Conservation (phyloP, 352 stramenopile genomes). For the Pythium vanterpoolii region DNA sequence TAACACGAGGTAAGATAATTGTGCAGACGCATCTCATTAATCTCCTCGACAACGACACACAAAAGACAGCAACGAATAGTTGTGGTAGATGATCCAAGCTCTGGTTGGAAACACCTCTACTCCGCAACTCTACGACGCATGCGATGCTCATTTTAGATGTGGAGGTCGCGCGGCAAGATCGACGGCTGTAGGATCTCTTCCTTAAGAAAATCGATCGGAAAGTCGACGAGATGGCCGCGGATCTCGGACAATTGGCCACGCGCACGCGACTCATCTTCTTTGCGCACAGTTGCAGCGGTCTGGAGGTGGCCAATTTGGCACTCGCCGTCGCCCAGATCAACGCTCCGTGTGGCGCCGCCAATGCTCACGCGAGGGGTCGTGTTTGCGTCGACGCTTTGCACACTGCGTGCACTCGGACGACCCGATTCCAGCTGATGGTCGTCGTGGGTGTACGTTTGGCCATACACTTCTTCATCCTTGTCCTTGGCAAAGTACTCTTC, state of each 20-base stretch:
- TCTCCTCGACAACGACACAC: not conserved
- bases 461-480: conserved; percentile 32
- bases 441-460: conserved; percentile 37
- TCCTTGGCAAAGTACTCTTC: conserved; percentile 78
- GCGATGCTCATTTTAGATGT: conserved; percentile 54
- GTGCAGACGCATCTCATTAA: not conserved
- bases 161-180: conserved; percentile 76
- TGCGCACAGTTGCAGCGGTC: conserved; percentile 77
- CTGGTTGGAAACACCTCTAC: no score
- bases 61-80: not conserved
- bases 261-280: conserved; percentile 68
- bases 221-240: conserved; percentile 81
- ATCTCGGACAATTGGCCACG: conserved; percentile 78
- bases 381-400: conserved; percentile 30
- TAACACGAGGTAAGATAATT: not conserved
- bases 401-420: conserved; percentile 35
- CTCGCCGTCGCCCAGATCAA: conserved; percentile 47
- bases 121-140: not conserved
- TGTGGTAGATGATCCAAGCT: not conserved
- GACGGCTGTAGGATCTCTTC: conserved; percentile 84
- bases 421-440: conserved; percentile 61
- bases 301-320: conserved; percentile 84
- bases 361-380: conserved; percentile 10
- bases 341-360: conserved; percentile 9
- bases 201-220: conserved; percentile 79